Evolutionary conservation across 2,329 filamentous ascomycete species (phyloP).

Genomic region (Penicillium italicum): DNA sequence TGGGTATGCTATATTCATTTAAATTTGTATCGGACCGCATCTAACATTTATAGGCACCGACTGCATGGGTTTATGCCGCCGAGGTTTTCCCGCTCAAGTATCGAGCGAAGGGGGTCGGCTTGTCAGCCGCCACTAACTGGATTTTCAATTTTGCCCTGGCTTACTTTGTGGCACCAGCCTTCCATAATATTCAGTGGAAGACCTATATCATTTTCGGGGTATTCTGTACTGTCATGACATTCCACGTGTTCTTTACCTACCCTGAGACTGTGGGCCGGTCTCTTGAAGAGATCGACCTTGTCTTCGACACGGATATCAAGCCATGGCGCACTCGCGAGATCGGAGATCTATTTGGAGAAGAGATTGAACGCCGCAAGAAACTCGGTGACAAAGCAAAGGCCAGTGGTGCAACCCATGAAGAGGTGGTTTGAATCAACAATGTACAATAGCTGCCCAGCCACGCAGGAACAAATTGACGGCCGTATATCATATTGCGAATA

Average conservation of each 20-base stretch:
- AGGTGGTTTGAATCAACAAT: slow-evolving; percentile 14
- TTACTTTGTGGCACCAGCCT: slow-evolving; percentile 57
- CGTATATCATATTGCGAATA: neutral
- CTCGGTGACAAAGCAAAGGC: neutral
- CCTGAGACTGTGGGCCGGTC: slow-evolving; percentile 68
- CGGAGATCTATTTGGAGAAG: slow-evolving; percentile 23
- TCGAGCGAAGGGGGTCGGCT: slow-evolving; percentile 62
- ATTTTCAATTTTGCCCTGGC: slow-evolving; percentile 56
- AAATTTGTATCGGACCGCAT: neutral
- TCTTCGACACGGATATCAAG: slow-evolving; percentile 51
- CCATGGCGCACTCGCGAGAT: slow-evolving; percentile 31
- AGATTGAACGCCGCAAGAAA: slow-evolving; percentile 22
- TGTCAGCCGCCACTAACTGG: slow-evolving; percentile 62
- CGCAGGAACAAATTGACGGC: neutral
- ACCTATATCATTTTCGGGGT: slow-evolving; percentile 74
- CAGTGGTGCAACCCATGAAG: slow-evolving; percentile 13
- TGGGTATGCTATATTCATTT: slow-evolving; percentile 38
- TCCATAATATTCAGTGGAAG: slow-evolving; percentile 56
- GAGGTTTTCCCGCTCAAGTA: slow-evolving; percentile 63
- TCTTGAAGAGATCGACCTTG: slow-evolving; percentile 71
- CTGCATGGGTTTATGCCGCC: slow-evolving; percentile 57
- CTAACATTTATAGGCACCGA: slow-evolving; percentile 43
- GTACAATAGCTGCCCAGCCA: neutral
- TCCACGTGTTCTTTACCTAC: slow-evolving; percentile 65
- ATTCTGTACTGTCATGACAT: slow-evolving; percentile 65